These are phyloP conservation scores for Plenodomus tracheiphilus DNA, from an alignment of 2,329 filamentous ascomycete genomes.

Conservation along the genomic window DNA sequence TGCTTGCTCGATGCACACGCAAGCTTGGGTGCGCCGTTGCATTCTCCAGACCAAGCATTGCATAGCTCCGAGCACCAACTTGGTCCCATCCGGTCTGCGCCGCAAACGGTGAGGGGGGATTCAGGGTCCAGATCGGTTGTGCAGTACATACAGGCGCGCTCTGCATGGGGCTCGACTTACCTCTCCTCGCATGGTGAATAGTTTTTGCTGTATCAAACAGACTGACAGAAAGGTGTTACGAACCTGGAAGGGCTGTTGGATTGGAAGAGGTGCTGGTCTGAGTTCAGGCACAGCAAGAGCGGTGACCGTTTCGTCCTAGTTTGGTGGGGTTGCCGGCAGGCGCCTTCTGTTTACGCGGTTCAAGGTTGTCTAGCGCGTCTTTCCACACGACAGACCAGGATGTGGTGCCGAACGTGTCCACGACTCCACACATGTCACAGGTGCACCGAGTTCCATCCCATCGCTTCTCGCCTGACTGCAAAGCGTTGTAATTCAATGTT, in stretches of 20 bases:
- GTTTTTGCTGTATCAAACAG: conserved; percentile 41
- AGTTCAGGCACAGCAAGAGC: conserved; percentile 2
- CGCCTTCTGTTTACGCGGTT: conserved; percentile 16
- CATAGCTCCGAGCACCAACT: conserved; percentile 2
- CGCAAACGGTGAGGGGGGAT: conserved; percentile 3
- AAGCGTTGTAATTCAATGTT: background rate
- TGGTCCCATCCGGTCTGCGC: conserved; percentile 10
- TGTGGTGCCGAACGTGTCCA: background rate
- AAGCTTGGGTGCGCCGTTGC: background rate
- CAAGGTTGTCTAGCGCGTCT: conserved; percentile 10
- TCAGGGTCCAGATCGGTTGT: conserved; percentile 5
- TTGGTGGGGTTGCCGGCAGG: conserved; percentile 25
- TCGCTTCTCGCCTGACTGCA: background rate
- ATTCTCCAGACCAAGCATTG: background rate
- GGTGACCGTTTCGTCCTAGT: conserved; percentile 22
- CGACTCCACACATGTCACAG: background rate
- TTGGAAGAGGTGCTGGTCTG: background rate
- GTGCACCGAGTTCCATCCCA: background rate
- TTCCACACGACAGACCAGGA: conserved; percentile 3
- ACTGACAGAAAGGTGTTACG: conserved; percentile 26
- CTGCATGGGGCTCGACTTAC: conserved; percentile 29
- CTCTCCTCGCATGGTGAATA: conserved; percentile 47
- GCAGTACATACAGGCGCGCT: background rate
- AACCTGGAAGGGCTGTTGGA: conserved; percentile 12
- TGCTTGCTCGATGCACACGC: background rate